Base-by-base conservation (phyloP, 345 rosid genomes). In the Lagerstroemia speciosa region DNA sequence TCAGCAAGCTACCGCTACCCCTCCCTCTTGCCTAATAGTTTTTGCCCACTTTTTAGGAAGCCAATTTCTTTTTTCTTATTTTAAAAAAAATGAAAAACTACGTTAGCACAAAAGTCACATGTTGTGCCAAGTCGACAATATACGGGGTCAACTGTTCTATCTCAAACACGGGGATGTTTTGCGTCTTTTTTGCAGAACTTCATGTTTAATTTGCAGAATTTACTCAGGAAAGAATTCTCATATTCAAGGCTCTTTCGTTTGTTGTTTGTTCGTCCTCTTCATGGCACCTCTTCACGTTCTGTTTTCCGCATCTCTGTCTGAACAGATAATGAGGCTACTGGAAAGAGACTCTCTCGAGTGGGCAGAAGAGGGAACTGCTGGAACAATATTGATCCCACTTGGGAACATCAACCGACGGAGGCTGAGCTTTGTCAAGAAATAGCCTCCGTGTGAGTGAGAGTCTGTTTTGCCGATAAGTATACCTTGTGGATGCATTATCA, bases 261-360 rank as follows among this genome's bases (percentile, higher is more conserved):
- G 16, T 48, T 19, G 1, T 48, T 48, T 24, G 8, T 48, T 20
- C 6, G 24, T 48, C 1, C 24, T 48, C 24, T 3, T 48, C 24
- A 3, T 53, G 30, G 10, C 29, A 30, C 34, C 34, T 58, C 63
- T 27, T 53, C 34, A 27, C 11, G 34, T 58, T 30, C 14, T 19
- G 50, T 33, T 27, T n/a, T 34, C 2, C 34, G 0, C 34, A 32
- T 4, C 24, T 52, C 52, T 43, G 37, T 43, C 31, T 43, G 15
- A 34, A 64, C 73, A 88, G 89, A 69, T 86, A 48, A 64, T 78
- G 80, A 84, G 75, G 71, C 73, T 84, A 8, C 66, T 88, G 46
- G 80, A 83, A 76, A 86, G 41, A 67, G 85, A 88, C 66, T 84
- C 89, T 8, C 71, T 88, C 0, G 26, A 72, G 17, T 84, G 91